Evolutionary conservation across 2,329 filamentous ascomycete genomes (phyloP).

Genomic region (Colletotrichum falcatum): DNA sequence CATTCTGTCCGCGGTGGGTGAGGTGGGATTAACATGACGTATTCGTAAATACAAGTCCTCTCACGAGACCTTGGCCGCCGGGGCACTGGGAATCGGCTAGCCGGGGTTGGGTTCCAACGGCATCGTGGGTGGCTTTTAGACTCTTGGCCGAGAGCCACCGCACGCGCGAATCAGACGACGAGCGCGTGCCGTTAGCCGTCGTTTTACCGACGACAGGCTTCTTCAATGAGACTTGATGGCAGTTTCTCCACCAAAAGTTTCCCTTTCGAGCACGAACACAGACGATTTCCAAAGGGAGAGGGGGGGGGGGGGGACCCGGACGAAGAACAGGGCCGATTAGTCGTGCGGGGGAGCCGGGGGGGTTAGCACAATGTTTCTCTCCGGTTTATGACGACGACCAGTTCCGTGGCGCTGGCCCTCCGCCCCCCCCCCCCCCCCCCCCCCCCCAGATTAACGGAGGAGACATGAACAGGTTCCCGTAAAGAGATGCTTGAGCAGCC

Average conservation of each 20-base stretch:
- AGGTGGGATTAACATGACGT: conserved; percentile 28
- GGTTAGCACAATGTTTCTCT: conserved; percentile 4
- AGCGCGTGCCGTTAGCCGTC: conserved; percentile 6
- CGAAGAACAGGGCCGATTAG: conserved; percentile 39
- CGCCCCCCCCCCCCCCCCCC: no score
- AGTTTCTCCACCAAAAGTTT: not conserved
- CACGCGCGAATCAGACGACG: conserved; percentile 16
- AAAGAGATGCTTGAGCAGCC: conserved; percentile 30
- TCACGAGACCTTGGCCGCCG: conserved; percentile 21
- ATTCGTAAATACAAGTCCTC: no score
- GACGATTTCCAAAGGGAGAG: not conserved
- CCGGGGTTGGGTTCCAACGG: not conserved
- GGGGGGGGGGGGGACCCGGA: not conserved
- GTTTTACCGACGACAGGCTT: conserved; percentile 30
- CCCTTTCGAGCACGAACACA: not conserved
- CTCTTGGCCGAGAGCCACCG: conserved; percentile 10
- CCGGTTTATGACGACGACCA: conserved; percentile 30
- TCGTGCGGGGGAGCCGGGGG: conserved; percentile 32
- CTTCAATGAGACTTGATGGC: not conserved
- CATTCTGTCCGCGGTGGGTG: conserved; percentile 13
- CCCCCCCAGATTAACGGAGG: no score
- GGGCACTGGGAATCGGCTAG: not conserved
- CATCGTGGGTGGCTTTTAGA: not conserved
- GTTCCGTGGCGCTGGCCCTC: conserved; percentile 22
- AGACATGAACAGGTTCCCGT: conserved; percentile 5